Base-by-base conservation (phyloP, 176 grass and related monocot genomes). In the Triticum urartu region DNA sequence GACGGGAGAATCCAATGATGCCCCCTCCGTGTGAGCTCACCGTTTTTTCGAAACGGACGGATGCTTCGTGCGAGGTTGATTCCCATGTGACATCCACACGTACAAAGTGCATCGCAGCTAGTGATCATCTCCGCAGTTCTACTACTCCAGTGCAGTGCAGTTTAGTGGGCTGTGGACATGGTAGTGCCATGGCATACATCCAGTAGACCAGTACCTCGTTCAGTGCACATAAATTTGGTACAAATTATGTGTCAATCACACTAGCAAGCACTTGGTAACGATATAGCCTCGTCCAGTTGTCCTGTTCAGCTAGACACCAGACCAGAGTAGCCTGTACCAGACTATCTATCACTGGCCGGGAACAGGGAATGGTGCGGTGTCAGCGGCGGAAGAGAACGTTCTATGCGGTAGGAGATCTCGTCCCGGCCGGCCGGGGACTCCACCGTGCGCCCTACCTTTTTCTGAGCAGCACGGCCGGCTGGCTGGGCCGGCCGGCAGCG, bases 1-100 rank as follows among this genome's bases (percentile, higher is more conserved):
- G 69, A 40, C 48, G 17, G 72, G 58, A 70, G 89, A 56, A 91
- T 91, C 89, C 89, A 21, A 85, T 78, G 89, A 85, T 65, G 86
- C 77, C 75, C 56, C 75, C 77, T 84, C 64, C 75, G 34, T 68
- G 79, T 35, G 21, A 48, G 63, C 9, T 21, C 11, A 0, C 15
- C 50, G 18, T 17, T 48, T 74, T 74, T 8, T 75, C 13, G 7
- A 18, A 75, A 18, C 72, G 13, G 72, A 75, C 47, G 24, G 71
- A 75, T 9, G 47, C 45, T 52, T 68, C 64, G 9, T 85, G 78
- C 30, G 25, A 79, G 84, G 73, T 68, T 75, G 89, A 84, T 87
- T 79, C 75, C 75, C 89, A 84, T 84, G 81, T 81, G 89, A 64
- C 81, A 10, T 75, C 17, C 77, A 81, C 69, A 7, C 87, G 89